Evolutionary conservation across 2,329 filamentous ascomycete genomes (phyloP).

Genomic region (Exserohilum rostratum): DNA sequence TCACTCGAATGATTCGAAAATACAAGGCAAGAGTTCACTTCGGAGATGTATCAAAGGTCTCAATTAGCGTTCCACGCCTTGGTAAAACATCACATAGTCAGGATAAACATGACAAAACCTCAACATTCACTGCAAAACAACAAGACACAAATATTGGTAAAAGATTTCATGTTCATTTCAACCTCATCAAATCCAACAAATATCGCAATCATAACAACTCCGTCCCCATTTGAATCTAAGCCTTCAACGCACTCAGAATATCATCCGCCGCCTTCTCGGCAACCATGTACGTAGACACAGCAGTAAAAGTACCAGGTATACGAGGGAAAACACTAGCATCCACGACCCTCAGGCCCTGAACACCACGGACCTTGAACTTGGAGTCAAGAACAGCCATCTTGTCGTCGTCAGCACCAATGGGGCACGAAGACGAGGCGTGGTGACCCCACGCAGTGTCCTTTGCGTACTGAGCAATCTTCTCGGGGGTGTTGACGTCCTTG

Average conservation of each 20-base stretch:
- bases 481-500: constrained; percentile 48
- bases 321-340: constrained; percentile 40
- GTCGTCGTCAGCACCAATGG: constrained; percentile 60
- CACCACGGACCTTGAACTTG: constrained; percentile 58
- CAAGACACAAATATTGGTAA: not conserved
- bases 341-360: constrained; percentile 58
- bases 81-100: too few relatives aligned
- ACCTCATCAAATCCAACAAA: not conserved
- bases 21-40: too few relatives aligned
- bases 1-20: too few relatives aligned
- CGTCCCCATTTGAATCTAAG: too few relatives aligned
- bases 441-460: constrained; percentile 53
- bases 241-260: constrained; percentile 49
- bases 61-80: too few relatives aligned
- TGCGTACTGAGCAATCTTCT: constrained; percentile 35
- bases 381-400: constrained; percentile 61
- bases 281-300: constrained; percentile 62
- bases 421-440: constrained; percentile 63
- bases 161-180: not conserved
- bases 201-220: not conserved
- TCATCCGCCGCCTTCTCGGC: constrained; percentile 68
- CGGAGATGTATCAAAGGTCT: not conserved
- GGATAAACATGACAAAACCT: too few relatives aligned
- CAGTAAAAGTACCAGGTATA: constrained; percentile 60
- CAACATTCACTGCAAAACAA: too few relatives aligned